Evolutionary conservation across 192 early-diverging fungal species (phyloP).

Genomic region (Chytriomyces sp.): DNA sequence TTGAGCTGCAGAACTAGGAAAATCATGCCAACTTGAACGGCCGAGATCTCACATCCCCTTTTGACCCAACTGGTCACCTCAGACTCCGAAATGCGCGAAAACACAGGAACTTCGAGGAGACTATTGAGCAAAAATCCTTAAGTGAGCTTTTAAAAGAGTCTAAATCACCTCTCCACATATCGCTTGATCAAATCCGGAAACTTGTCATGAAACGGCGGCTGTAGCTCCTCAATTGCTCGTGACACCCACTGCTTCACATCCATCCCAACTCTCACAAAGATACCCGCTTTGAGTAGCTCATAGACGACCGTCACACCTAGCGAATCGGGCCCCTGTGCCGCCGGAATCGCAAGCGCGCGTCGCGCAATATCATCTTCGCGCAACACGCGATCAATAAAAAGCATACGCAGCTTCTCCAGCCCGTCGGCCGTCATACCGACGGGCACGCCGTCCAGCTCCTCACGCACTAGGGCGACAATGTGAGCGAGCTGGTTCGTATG

Average conservation of each 20-base stretch:
- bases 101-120: background rate
- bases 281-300: slow-evolving; percentile 27
- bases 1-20: slow-evolving; percentile 21
- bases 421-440: slow-evolving; percentile 5
- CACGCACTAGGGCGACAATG: slow-evolving; percentile 9
- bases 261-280: slow-evolving; percentile 2
- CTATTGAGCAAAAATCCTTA: background rate
- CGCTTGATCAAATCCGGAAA: slow-evolving; percentile 17
- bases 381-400: slow-evolving; percentile 25
- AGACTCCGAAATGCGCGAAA: slow-evolving; percentile 17
- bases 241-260: slow-evolving; percentile 31
- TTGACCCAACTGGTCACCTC: slow-evolving; percentile 7
- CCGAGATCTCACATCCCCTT: background rate
- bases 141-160: background rate
- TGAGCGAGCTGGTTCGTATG: slow-evolving; percentile 29
- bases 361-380: slow-evolving; percentile 22
- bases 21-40: slow-evolving; percentile 8
- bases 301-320: slow-evolving; percentile 17
- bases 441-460: slow-evolving; percentile 5
- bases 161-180: slow-evolving; percentile 22
- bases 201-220: slow-evolving; percentile 5
- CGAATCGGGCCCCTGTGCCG: background rate
- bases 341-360: slow-evolving; percentile 3
- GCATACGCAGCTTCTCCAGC: slow-evolving; percentile 2
- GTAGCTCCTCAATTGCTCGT: background rate